Base-by-base conservation (phyloP, 2,329 filamentous ascomycete genomes). In the Penicillium sp. region DNA sequence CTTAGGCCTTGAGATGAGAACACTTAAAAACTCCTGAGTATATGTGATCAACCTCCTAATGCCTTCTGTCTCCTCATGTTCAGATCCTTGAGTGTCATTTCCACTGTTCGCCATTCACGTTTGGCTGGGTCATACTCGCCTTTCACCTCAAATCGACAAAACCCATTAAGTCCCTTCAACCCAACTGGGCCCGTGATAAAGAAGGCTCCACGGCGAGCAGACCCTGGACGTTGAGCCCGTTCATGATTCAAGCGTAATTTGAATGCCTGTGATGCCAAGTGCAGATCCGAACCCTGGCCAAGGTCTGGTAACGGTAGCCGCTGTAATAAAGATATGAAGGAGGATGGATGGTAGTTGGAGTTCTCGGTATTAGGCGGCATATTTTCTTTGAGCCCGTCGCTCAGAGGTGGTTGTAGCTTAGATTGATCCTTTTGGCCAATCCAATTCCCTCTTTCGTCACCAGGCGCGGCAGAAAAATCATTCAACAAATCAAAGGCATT, bases 51-150 rank as follows among this genome's bases (percentile, higher is more conserved):
- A 44, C 60, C 47, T 31, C 68, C 65, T 39, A 69, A 65, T 34
- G 71, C 56, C 26, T 50, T 65, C 57, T 72, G 72, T 37, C 57
- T 63, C 39, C 62, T 62, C 31, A 66, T 48, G 32, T 62, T 69
- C 38, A 73, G 24, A 55, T 74, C 72, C 44, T 64, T 71, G 8
- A 74, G 54, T 34, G 66, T 57, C 60, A 72, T 67, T 24, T 66
- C 66, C 24, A 74, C 59, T 16, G 55, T 62, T 34, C 64, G 59
- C 71, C 71, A 74, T 46, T 59, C 62, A 29, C 62, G 61, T 7
- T 64, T 60, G 13, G 53, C 58, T 38, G 72, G 70, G 49, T 74
- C 68, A 56, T 74, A 74, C 65, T 73, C 72, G 29, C 70, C 72
- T 20, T 59, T 61, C 10, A 74, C 70, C 56, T 74, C 70, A 50